Evolutionary conservation across 2,329 filamentous ascomycete species (phyloP).

Genomic region (Alternaria arbusti): DNA sequence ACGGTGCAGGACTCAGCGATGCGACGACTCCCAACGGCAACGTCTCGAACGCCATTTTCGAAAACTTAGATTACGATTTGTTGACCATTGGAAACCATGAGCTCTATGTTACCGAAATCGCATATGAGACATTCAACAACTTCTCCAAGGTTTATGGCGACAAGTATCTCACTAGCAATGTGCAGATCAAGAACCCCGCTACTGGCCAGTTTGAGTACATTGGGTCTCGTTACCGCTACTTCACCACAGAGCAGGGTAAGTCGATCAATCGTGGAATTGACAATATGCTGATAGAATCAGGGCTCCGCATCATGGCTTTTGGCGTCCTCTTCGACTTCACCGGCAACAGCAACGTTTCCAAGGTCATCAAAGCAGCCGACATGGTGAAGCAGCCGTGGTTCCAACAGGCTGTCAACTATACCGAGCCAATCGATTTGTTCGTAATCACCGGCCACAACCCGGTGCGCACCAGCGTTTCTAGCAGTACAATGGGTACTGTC

Average conservation of each 20-base stretch:
- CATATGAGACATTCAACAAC: conserved; percentile 66
- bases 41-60: conserved; percentile 60
- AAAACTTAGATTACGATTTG: conserved; percentile 61
- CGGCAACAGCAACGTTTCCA: conserved; percentile 67
- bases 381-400: conserved; percentile 67
- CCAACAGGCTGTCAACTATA: conserved; percentile 60
- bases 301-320: conserved; percentile 60
- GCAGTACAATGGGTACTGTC: conserved; percentile 56
- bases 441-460: conserved; percentile 70
- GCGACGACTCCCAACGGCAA: conserved; percentile 64
- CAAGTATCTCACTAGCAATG: conserved; percentile 61
- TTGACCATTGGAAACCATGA: conserved; percentile 69
- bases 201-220: conserved; percentile 55
- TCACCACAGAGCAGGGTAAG: conserved; percentile 54
- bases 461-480: conserved; percentile 55
- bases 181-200: conserved; percentile 55
- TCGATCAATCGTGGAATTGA: background rate
- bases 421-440: conserved; percentile 67
- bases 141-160: conserved; percentile 66
- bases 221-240: conserved; percentile 58
- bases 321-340: conserved; percentile 58
- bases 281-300: conserved; percentile 18
- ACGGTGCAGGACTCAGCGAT: conserved; percentile 69
- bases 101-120: conserved; percentile 67
- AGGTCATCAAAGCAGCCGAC: conserved; percentile 62